Percentiles rank a stretch among this genome's conserved stretches.
Conservation (phyloP, 2,329 filamentous ascomycete genomes). For the Xylariaceae sp. region DNA sequence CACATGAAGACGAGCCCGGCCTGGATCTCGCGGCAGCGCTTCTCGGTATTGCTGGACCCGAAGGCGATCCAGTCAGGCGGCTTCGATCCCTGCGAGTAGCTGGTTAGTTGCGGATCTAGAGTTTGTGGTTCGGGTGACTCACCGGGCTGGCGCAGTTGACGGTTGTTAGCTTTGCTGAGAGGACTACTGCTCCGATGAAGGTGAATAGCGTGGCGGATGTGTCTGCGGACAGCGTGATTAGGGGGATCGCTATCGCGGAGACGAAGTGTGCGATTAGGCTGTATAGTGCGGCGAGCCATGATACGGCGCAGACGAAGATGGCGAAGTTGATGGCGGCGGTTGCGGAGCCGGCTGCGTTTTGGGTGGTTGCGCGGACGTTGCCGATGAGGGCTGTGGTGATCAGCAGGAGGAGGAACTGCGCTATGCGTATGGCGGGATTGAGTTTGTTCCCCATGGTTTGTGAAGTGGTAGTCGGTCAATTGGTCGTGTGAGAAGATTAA, state of each 20-base stretch:
- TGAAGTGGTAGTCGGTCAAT: no score
- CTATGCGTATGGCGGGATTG: conserved; percentile 44
- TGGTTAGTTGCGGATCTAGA: neutral
- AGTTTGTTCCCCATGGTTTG: conserved; percentile 35
- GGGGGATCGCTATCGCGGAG: conserved; percentile 24
- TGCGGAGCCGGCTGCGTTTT: conserved; percentile 40
- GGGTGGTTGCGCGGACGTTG: conserved; percentile 53
- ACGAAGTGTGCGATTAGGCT: conserved; percentile 28
- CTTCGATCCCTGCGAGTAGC: conserved; percentile 37
- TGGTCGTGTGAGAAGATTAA: no score
- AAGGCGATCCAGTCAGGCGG: conserved; percentile 56
- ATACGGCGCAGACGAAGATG: conserved; percentile 66
- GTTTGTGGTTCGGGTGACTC: conserved; percentile 30
- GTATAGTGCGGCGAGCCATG: conserved; percentile 60
- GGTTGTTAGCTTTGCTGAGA: conserved; percentile 64
- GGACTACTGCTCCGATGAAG: conserved; percentile 65
- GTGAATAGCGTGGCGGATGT: conserved; percentile 59
- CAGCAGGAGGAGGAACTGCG: conserved; percentile 50
- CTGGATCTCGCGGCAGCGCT: conserved; percentile 72
- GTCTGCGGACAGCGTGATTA: conserved; percentile 28
- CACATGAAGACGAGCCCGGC: conserved; percentile 72
- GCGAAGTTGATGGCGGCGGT: conserved; percentile 55
- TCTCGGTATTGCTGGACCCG: conserved; percentile 54
- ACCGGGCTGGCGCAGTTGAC: conserved; percentile 63
- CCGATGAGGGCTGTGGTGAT: conserved; percentile 54